A percentile compares a stretch with the other conserved stretches of the same genome.
phyloP scores from a whole-genome alignment of 768 basidiomycete genomes.

The Saitozyma podzolica region DNA sequence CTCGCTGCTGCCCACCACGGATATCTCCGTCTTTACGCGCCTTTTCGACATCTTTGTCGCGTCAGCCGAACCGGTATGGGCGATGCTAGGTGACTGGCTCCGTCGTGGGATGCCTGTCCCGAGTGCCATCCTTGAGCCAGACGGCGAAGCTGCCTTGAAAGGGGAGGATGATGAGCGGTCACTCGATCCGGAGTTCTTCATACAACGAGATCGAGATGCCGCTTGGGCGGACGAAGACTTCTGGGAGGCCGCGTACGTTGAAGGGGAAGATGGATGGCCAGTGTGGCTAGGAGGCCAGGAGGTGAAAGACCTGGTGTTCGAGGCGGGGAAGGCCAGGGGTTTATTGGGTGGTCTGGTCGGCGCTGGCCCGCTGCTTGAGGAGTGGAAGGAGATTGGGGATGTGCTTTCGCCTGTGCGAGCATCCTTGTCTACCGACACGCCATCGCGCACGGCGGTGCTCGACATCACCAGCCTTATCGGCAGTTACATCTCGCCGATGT shows the following conservation, averaged over 20 bases:
- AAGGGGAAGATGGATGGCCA: conserved; percentile 31
- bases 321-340: conserved; percentile 43
- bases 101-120: conserved; percentile 40
- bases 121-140: conserved; percentile 2
- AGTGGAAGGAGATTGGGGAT: conserved; percentile 14
- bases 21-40: not conserved
- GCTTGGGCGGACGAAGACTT: conserved; percentile 48
- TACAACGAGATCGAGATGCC: conserved; percentile 38
- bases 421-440: not conserved
- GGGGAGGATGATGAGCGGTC: conserved; percentile 16
- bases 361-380: not conserved
- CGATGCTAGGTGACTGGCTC: conserved; percentile 35
- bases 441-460: not conserved
- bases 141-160: not conserved
- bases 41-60: conserved; percentile 19
- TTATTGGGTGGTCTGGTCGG: conserved; percentile 22
- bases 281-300: conserved; percentile 23
- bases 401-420: conserved; percentile 3
- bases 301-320: conserved; percentile 19
- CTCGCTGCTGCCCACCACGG: not conserved
- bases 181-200: conserved; percentile 37
- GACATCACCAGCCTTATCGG: conserved; percentile 9
- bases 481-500: conserved; percentile 20
- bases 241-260: conserved; percentile 35
- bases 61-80: conserved; percentile 30